These are phyloP conservation scores for Cyberlindnera americana DNA, from an alignment of 805 yeast species.

Conservation along the genomic window DNA sequence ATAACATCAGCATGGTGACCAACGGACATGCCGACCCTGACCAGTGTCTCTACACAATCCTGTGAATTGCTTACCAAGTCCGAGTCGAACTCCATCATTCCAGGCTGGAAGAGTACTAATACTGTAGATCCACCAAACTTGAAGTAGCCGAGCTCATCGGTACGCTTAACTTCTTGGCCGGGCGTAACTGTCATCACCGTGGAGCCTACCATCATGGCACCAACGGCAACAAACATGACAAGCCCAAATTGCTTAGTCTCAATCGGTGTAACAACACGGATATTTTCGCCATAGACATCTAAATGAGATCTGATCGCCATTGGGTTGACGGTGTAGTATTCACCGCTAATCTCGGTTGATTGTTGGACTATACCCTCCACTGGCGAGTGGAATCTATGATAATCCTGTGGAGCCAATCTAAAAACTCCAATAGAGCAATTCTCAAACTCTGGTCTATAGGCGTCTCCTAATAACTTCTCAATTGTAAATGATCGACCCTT, in stretches of 20 bases:
- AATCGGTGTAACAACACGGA: constrained; percentile 73
- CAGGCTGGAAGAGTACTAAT: constrained; percentile 56
- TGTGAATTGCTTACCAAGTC: constrained; percentile 70
- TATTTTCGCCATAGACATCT: constrained; percentile 92
- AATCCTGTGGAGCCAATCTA: constrained; percentile 94
- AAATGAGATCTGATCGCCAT: constrained; percentile 89
- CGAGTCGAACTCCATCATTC: constrained; percentile 56
- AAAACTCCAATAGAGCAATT: constrained; percentile 64
- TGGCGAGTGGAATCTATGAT: constrained; percentile 90
- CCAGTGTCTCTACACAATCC: constrained; percentile 73
- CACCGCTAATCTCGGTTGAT: constrained; percentile 74
- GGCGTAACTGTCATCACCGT: constrained; percentile 65
- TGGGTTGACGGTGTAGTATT: constrained; percentile 94
- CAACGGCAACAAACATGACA: constrained; percentile 76
- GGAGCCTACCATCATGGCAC: constrained; percentile 99
- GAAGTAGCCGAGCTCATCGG: constrained; percentile 90
- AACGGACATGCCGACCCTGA: constrained; percentile 87
- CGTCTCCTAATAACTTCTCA: constrained; percentile 49
- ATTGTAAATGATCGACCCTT: constrained; percentile 78
- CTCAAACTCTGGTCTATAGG: constrained; percentile 40
- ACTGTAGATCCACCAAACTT: constrained; percentile 95
- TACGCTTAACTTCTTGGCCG: constrained; percentile 56
- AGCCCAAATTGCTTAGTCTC: constrained; percentile 74
- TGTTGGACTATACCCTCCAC: constrained; percentile 70
- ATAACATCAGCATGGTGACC: constrained; percentile 60